phyloP scores from a whole-genome alignment of 2,329 filamentous ascomycete species.

The Ascochyta rabiei region DNA sequence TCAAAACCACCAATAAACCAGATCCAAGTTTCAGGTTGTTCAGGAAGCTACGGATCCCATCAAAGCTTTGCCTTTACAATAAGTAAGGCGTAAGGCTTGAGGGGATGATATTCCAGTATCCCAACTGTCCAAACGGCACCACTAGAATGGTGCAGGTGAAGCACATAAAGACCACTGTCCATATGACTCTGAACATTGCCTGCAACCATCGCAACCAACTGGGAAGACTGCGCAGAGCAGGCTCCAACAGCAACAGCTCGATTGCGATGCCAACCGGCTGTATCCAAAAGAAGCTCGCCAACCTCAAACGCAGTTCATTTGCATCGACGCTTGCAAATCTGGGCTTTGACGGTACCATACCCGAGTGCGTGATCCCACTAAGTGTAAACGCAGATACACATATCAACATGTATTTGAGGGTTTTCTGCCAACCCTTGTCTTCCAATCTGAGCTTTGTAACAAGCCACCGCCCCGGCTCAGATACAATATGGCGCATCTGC shows the following conservation, averaged over 20 bases:
- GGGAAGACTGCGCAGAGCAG: neutral
- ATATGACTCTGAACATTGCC: neutral
- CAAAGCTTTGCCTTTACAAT: neutral
- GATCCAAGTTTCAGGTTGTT: no score
- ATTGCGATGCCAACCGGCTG: constrained; percentile 13
- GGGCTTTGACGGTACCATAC: constrained; percentile 13
- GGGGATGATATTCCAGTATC: constrained; percentile 10
- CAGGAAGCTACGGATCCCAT: no score
- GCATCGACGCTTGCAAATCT: neutral
- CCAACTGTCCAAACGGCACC: constrained; percentile 8
- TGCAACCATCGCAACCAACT: neutral
- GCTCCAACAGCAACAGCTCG: constrained; percentile 10
- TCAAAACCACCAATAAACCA: no score
- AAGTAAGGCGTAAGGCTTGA: neutral
- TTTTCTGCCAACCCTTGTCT: constrained; percentile 2
- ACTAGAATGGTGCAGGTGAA: constrained; percentile 4
- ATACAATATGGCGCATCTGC: constrained; percentile 19
- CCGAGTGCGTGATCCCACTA: constrained; percentile 15
- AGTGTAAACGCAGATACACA: constrained; percentile 11
- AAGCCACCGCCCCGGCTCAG: constrained; percentile 12
- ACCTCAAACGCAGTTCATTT: neutral
- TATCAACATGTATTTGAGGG: constrained; percentile 8
- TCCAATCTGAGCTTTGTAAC: neutral
- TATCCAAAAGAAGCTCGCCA: constrained; percentile 16
- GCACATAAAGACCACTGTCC: constrained; percentile 3